Evolutionary conservation across 805 yeast genomes (phyloP), one percentile per base, ranked within the genome.

Genomic region (Suhomyces faveliae): DNA sequence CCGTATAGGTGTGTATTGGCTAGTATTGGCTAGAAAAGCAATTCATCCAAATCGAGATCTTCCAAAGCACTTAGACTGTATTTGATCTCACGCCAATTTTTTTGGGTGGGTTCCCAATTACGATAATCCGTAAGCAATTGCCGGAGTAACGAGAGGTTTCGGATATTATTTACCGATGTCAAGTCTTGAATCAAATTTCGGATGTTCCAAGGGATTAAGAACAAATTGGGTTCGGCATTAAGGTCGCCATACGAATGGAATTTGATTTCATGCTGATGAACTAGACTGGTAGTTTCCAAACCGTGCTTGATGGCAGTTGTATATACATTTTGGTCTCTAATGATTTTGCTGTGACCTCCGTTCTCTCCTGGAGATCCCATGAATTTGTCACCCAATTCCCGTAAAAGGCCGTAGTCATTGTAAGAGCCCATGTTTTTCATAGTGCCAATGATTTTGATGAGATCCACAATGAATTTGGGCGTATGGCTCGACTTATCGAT

Each of bases 141-240:
- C 12, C 46, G 45, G 2, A 71, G 45, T 15, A 72, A 52, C 13
- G 45, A 35, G 29, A 52, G 38, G 47, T 59, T 62, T 6, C 54
- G 52, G 10, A 73, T 61, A 51, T 72, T 67, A 45, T 65, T 64
- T 15, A 69, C 55, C 24, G 56, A 52, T 15, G 64, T 48, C 35
- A 73, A 55, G 43, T 71, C 74, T 33, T 72, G 62, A 10, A 73
- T 39, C 33, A 71, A 51, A n/a, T 69, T 68, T 21, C 77, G 61
- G 5, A 69, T 51, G 42, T 62, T 62, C 76, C 76, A 72, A 3
- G 78, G 75, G 19, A 73, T 41, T 35, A 60, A 57, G 49, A 57
- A 67, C 47, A 62, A 47, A 40, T 57, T 61, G 37, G 24, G 23
- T 13, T 15, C 29, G 13, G 45, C 21, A 2, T 35, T 7, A 11